Evolutionary conservation across 2,329 filamentous ascomycete species (phyloP).

Genomic region (Pseudocercospora musae): DNA sequence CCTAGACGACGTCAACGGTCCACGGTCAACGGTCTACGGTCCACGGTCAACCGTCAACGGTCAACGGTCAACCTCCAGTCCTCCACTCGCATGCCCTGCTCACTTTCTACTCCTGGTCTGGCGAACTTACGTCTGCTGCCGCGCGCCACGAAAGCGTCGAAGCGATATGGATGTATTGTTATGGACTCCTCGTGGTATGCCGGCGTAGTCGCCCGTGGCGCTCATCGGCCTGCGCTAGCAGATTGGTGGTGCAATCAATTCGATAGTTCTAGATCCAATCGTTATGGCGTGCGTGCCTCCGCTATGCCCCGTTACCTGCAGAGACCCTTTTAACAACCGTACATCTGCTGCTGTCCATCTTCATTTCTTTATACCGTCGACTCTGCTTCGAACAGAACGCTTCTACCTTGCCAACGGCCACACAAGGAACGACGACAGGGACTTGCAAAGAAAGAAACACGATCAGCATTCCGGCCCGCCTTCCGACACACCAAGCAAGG

Average conservation of each 20-base stretch:
- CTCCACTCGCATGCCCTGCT: not conserved
- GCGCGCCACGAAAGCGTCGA: not conserved
- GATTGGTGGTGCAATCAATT: conserved; percentile 4
- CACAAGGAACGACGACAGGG: conserved; percentile 3
- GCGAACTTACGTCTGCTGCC: not conserved
- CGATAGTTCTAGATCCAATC: conserved; percentile 10
- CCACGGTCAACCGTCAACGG: too few species aligned
- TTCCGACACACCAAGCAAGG: conserved; percentile 20
- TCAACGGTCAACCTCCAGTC: too few species aligned
- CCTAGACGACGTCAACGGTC: not conserved
- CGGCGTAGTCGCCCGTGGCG: conserved; percentile 6
- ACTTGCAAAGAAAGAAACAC: conserved; percentile 6
- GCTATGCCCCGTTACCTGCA: not conserved
- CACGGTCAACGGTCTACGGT: too few species aligned
- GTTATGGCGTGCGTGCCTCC: conserved; percentile 7
- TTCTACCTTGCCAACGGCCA: conserved; percentile 7
- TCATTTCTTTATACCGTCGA: conserved; percentile 15
- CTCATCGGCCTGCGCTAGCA: conserved; percentile 3
- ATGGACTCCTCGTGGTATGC: not conserved
- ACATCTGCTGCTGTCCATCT: conserved; percentile 17
- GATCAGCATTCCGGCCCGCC: conserved; percentile 18
- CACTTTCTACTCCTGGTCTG: not conserved
- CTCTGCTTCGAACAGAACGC: not conserved
- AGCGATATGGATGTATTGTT: too few species aligned
- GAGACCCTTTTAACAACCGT: conserved; percentile 1